Percentiles rank a stretch among this genome's conserved stretches.
Conservation (phyloP, 2,329 filamentous ascomycete species). For the Botrytis byssoidea region DNA sequence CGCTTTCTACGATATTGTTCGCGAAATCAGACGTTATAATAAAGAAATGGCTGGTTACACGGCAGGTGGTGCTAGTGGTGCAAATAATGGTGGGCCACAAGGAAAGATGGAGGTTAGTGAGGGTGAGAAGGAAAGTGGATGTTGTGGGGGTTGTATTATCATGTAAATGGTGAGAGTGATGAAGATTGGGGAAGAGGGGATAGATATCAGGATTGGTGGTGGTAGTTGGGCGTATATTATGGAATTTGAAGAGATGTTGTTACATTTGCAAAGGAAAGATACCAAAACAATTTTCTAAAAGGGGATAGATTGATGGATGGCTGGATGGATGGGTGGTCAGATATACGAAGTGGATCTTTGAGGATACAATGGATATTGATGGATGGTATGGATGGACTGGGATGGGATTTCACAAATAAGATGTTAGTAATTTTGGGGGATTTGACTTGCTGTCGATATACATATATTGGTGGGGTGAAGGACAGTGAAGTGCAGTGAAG, state of each 20-base stretch:
- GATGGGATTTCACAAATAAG: constrained; percentile 15
- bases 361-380: constrained; percentile 16
- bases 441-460: background rate
- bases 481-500: background rate
- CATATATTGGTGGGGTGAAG: background rate
- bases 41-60: constrained; percentile 93
- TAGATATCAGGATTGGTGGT: constrained; percentile 1
- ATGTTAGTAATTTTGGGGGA: constrained; percentile 13
- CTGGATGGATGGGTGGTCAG: background rate
- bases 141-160: constrained; percentile 72
- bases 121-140: constrained; percentile 63
- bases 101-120: constrained; percentile 77
- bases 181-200: background rate
- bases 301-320: background rate
- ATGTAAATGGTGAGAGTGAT: constrained; percentile 59
- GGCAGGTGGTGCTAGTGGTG: constrained; percentile 61
- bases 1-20: constrained; percentile 96
- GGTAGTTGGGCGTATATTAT: constrained; percentile 14
- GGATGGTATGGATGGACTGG: constrained; percentile 3
- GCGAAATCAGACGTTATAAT: constrained; percentile 97
- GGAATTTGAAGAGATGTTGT: constrained; percentile 6
- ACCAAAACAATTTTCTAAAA: constrained; percentile 13
- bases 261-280: constrained; percentile 18
- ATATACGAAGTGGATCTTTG: constrained; percentile 7
- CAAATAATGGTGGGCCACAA: constrained; percentile 56